A percentile compares a stretch with the other conserved stretches of the same genome.
Evolutionary conservation across 768 basidiomycete genomes (phyloP).

Genomic region (Russula emetica): DNA sequence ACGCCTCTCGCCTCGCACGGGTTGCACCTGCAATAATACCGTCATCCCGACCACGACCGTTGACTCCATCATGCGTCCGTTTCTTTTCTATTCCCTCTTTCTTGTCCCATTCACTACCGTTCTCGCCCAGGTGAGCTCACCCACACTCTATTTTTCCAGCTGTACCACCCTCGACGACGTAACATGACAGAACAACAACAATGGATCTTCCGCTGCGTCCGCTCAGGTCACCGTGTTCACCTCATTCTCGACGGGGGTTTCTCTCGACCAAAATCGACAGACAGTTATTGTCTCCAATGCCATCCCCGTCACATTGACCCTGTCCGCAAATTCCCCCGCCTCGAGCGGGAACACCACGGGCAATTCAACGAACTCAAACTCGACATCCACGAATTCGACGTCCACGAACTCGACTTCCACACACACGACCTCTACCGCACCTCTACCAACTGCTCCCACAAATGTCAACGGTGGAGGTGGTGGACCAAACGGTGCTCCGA

Average conservation of each 20-base stretch:
- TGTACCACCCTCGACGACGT: neutral
- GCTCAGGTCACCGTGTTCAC: conserved; percentile 25
- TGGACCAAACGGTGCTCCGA: conserved; percentile 48
- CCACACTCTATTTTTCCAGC: neutral
- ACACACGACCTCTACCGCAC: conserved; percentile 39
- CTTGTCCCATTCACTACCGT: conserved; percentile 33
- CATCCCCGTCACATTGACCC: conserved; percentile 47
- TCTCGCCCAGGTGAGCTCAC: conserved; percentile 35
- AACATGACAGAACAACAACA: conserved; percentile 9
- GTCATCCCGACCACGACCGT: neutral
- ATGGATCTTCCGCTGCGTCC: neutral
- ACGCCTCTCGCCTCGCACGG: neutral
- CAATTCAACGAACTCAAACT: conserved; percentile 29
- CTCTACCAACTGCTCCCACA: conserved; percentile 60
- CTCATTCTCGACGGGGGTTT: conserved; percentile 35
- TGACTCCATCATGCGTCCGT: conserved; percentile 1
- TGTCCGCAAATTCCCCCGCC: conserved; percentile 36
- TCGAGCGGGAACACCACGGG: conserved; percentile 25
- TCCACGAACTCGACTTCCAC: conserved; percentile 34
- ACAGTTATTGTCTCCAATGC: conserved; percentile 41
- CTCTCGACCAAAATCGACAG: conserved; percentile 41
- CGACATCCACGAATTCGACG: neutral
- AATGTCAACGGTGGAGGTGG: conserved; percentile 50
- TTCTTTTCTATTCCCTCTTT: conserved; percentile 31
- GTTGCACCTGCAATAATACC: neutral